phyloP scores from a whole-genome alignment of 306 rosid species.

The Crataegus laevigata region DNA sequence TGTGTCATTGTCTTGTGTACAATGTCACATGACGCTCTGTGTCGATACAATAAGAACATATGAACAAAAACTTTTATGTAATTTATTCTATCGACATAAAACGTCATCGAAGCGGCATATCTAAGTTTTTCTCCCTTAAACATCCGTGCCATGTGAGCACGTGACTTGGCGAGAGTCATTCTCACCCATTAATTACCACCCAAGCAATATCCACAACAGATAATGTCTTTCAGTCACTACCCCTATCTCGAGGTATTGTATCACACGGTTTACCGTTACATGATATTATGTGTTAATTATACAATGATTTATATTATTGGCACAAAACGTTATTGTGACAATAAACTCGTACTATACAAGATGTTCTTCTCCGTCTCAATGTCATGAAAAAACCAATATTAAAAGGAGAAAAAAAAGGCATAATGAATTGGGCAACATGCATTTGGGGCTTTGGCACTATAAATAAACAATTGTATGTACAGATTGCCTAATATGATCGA shows the following conservation, averaged over 20 bases:
- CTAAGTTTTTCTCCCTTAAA: too few species aligned
- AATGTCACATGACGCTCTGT: fast-evolving
- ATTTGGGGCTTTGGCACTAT: background rate
- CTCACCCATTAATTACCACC: too few species aligned
- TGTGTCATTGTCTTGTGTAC: too few species aligned
- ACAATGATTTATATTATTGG: too few species aligned
- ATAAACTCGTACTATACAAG: too few species aligned
- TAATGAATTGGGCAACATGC: background rate
- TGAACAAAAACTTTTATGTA: too few species aligned
- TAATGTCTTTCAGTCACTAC: background rate
- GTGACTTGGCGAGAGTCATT: too few species aligned
- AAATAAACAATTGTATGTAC: background rate
- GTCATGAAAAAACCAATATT: background rate
- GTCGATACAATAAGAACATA: too few species aligned
- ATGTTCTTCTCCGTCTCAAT: fast-evolving
- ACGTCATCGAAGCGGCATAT: fast-evolving
- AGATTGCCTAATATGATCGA: background rate
- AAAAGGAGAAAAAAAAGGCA: background rate
- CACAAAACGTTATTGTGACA: fast-evolving
- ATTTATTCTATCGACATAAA: too few species aligned
- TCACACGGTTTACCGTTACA: fast-evolving
- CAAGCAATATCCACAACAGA: background rate
- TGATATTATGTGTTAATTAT: too few species aligned
- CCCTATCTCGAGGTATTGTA: too few species aligned
- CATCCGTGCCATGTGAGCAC: too few species aligned